Evolutionary conservation across 768 basidiomycete species (phyloP).

Genomic region (Boletus bicolor): DNA sequence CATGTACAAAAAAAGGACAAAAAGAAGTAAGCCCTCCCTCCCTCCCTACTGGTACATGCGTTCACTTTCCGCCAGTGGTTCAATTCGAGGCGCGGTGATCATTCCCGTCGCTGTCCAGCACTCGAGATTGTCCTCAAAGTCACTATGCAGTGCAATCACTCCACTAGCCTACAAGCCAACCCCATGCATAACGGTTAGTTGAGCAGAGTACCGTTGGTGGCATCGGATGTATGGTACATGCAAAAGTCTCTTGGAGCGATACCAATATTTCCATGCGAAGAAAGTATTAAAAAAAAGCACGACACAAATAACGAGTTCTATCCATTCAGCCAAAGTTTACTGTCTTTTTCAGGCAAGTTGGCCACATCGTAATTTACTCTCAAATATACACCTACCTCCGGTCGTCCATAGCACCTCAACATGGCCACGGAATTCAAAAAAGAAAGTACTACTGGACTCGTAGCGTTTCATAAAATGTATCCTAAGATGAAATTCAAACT

Average conservation of each 20-base stretch:
- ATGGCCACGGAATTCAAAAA: too few species aligned
- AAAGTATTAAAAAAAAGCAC: neutral
- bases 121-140: neutral
- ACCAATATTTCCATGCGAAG: neutral
- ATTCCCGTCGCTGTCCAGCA: neutral
- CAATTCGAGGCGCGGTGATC: conserved; percentile 33
- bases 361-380: too few species aligned
- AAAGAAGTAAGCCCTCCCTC: conserved; percentile 64
- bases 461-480: too few species aligned
- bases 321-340: neutral
- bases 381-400: too few species aligned
- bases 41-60: neutral
- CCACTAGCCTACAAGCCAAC: neutral
- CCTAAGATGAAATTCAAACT: too few species aligned
- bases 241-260: neutral
- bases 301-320: neutral
- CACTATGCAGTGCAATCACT: too few species aligned
- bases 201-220: neutral
- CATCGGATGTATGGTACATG: neutral
- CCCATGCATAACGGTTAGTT: neutral
- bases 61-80: conserved; percentile 26
- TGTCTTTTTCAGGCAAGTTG: too few species aligned
- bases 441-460: too few species aligned
- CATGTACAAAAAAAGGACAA: conserved; percentile 98
- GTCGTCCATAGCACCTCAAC: too few species aligned